These are phyloP conservation scores for Pleodorina starrii DNA, from an alignment of 139 green algal genomes.

Conservation along the genomic window DNA sequence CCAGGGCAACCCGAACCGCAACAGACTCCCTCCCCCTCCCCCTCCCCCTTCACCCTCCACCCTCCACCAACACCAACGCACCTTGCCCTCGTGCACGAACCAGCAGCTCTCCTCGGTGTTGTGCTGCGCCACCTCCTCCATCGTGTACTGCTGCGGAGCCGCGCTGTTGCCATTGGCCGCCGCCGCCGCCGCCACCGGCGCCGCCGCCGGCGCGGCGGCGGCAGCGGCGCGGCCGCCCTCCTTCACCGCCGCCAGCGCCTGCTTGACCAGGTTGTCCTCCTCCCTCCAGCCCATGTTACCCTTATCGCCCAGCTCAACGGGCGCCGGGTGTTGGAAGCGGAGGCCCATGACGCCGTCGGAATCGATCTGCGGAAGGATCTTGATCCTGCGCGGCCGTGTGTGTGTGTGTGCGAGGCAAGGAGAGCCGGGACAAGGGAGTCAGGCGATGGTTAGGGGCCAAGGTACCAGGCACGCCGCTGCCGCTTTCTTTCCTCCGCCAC, in stretches of 20 bases:
- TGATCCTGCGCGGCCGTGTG: conserved; percentile 66
- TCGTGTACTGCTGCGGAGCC: conserved; percentile 63
- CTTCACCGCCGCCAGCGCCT: conserved; percentile 48
- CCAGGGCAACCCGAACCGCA: too few species aligned
- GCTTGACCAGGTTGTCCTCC: conserved; percentile 71
- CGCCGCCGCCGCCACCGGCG: background rate
- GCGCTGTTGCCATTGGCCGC: conserved; percentile 1
- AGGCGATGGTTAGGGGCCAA: too few species aligned
- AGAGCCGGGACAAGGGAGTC: too few species aligned
- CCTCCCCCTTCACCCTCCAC: too few species aligned
- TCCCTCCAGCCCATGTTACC: conserved; percentile 80
- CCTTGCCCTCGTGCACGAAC: conserved; percentile 95
- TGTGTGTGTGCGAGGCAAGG: too few species aligned
- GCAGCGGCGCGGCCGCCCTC: conserved; percentile 23
- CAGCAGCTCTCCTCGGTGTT: conserved; percentile 83
- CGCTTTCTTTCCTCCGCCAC: too few species aligned
- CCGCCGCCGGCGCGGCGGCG: background rate
- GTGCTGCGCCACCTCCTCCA: conserved; percentile 87
- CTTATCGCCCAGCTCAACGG: conserved; percentile 70
- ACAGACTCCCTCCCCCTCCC: too few species aligned
- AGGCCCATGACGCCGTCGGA: conserved; percentile 71
- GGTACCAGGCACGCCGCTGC: too few species aligned
- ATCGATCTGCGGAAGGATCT: conserved; percentile 66
- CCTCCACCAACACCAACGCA: too few species aligned
- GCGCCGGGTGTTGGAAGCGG: conserved; percentile 89